Evolutionary conservation across 1,284 basidiomycete genomes (phyloP).

Genomic region (Quambalaria eucalypti): DNA sequence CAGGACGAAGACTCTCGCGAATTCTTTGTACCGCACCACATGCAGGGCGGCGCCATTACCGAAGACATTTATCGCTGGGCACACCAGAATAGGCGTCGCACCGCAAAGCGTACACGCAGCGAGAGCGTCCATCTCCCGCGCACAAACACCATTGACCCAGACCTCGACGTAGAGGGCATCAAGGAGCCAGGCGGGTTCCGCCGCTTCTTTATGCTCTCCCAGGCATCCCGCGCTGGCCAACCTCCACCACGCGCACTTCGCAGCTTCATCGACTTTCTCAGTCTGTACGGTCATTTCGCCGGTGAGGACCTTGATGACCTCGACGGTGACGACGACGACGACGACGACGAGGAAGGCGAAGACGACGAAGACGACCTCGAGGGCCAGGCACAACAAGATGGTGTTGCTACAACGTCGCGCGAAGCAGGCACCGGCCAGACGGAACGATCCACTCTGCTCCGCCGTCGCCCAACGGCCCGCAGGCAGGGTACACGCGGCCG

Average conservation of each 20-base stretch:
- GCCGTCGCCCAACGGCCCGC: background rate
- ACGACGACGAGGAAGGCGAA: constrained; percentile 23
- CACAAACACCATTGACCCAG: constrained; percentile 33
- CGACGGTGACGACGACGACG: constrained; percentile 31
- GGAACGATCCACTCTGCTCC: constrained; percentile 31
- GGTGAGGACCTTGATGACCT: constrained; percentile 40
- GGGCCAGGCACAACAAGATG: constrained; percentile 16
- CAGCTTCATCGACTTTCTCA: constrained; percentile 45
- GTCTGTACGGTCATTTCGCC: constrained; percentile 43
- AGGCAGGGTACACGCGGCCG: background rate
- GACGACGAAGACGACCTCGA: constrained; percentile 13
- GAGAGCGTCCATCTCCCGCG: constrained; percentile 42
- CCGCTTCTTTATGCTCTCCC: constrained; percentile 33
- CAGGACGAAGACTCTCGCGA: constrained; percentile 16
- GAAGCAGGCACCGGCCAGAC: constrained; percentile 14
- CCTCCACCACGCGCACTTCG: constrained; percentile 36
- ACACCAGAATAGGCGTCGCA: constrained; percentile 34
- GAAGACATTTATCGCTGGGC: constrained; percentile 46
- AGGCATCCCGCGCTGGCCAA: constrained; percentile 37
- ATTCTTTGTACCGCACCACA: constrained; percentile 37
- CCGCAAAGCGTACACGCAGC: constrained; percentile 20
- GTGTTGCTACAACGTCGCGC: constrained; percentile 1
- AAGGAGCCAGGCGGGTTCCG: constrained; percentile 44
- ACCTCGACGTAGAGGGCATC: constrained; percentile 32
- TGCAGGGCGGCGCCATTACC: constrained; percentile 43